Evolutionary conservation across 2,329 filamentous ascomycete species (phyloP).

Genomic region (Cadophora malorum): DNA sequence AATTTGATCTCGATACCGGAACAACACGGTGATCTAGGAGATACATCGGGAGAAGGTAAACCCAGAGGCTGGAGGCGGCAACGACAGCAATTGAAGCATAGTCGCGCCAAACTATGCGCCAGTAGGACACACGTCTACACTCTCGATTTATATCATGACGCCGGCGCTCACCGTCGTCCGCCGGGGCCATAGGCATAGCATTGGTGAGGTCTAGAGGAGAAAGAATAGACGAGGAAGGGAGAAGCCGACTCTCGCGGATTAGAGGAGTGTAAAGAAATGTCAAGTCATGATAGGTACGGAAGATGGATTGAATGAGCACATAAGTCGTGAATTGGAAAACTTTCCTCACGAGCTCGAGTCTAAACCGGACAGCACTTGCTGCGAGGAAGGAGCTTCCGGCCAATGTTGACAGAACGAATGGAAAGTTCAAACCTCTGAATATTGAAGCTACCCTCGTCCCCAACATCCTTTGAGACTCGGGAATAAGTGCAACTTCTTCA

Average conservation of each 20-base stretch:
- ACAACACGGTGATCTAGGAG: conserved; percentile 29
- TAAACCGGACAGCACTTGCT: neutral
- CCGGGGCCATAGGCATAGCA: conserved; percentile 13
- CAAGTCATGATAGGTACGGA: conserved; percentile 1
- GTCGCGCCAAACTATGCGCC: conserved; percentile 18
- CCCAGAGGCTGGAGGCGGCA: conserved; percentile 19
- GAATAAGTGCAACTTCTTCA: too few species aligned
- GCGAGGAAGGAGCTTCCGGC: neutral
- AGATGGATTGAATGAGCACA: neutral
- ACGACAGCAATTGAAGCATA: conserved; percentile 27
- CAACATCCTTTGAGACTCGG: neutral
- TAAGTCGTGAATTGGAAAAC: neutral
- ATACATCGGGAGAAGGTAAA: conserved; percentile 35
- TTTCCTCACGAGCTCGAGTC: neutral
- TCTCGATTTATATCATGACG: neutral
- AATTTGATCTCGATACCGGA: conserved; percentile 22
- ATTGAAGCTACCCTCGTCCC: neutral
- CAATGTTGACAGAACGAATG: neutral
- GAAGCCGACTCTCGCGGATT: neutral
- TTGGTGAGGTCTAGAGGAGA: neutral
- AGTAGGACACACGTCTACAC: neutral
- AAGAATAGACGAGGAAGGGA: neutral
- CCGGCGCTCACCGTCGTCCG: neutral
- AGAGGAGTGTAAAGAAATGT: neutral
- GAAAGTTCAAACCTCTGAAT: neutral